Evolutionary conservation across 495 filamentous ascomycete species (phyloP), one percentile per base, ranked within the genome.

Genomic region (Podospora tetraspora): DNA sequence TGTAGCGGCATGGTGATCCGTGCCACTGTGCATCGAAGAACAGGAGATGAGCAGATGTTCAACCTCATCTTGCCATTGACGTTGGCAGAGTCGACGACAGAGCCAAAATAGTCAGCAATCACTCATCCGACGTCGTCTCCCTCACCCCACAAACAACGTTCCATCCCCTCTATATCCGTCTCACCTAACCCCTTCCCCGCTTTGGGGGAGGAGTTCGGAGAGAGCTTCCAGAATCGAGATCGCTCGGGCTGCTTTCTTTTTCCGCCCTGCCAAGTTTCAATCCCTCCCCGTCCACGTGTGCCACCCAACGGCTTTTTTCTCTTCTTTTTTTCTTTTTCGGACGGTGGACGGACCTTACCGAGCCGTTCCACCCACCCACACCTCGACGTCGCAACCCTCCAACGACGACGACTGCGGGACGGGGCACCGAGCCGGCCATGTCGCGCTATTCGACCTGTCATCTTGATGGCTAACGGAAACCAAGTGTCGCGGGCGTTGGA

Each of bases 351-450:
- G 59, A 25, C 59, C 59, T 25, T 29, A 29, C 59, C 22, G 27
- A 60, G 27, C 59, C 59, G 59, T 29, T 60, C 59, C 59, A 60
- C 59, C 59, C 23, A 60, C 59, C 23, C 22, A 25, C 43, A 59
- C 57, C 21, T 23, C 57, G 10, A 23, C 59, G 59, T 24, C 59
- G 43, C 43, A n/a, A n/a, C 43, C 43, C 16, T 52, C 43, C 43
- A 52, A 52, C 43, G 43, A 52, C 43, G 43, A 52, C 43, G 16
- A n/a, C 43, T 7, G 43, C 43, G 43, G 43, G 43, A 52, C 43
- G 19, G 43, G 43, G 43, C 43, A 52, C 16, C 43, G 43, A 52
- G 43, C 43, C 43, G 43, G 19, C 16, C 43, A n/a, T n/a, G 16
- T 52, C 16, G 43, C 43, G 43, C 43, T n/a, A n/a, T 52, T 52